Base-by-base conservation (phyloP, 75 land plant species). In the Cunninghamia lanceolata region DNA sequence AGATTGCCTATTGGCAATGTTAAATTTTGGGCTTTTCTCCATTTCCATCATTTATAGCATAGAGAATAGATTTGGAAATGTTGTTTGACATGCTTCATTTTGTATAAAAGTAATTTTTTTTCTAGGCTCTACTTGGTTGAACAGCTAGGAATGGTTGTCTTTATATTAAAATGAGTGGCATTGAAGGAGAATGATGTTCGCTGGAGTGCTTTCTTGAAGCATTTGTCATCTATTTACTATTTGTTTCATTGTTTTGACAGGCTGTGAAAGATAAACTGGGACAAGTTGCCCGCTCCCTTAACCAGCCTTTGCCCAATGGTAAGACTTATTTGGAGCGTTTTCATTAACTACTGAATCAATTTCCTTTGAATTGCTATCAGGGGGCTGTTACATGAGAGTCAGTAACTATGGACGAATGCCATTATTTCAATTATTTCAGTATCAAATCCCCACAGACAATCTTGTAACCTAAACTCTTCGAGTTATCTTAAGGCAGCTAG, bases 201-300 rank as follows among this genome's bases (percentile, higher is more conserved):
- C 36, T 11, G 38, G 36, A 73, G 36, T 32, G 45, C 50, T 13
- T 0, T 45, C 50, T 45, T 28, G 28, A 45, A 80, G n/a, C n/a
- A 35, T 8, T 79, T 82, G 35, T 38, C 68, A 38, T 7, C 19
- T 74, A 74, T 34, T 54, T 88, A 28, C 25, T 19, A 15, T 40
- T n/a, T 86, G 46, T 42, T 63, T 50, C 47, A 43, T 46, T 88
- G 83, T 40, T 84, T 43, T 46, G 66, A n/a, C 91, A 97, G 99
- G 82, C 59, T 86, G 85, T 95, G 85, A 95, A 91, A 89, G 99
- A 94, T 2, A 94, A 95, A 82, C 88, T 97, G 78, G 86, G 50
- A 28, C 96, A 94, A 88, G 97, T 94, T 52, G 96, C 96, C 82
- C 98, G 94, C 21, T 94, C 97, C 10, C 86, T 88, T 78, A 91